Base-by-base conservation (phyloP, 2,329 filamentous ascomycete species). In the Penicillium sp. region DNA sequence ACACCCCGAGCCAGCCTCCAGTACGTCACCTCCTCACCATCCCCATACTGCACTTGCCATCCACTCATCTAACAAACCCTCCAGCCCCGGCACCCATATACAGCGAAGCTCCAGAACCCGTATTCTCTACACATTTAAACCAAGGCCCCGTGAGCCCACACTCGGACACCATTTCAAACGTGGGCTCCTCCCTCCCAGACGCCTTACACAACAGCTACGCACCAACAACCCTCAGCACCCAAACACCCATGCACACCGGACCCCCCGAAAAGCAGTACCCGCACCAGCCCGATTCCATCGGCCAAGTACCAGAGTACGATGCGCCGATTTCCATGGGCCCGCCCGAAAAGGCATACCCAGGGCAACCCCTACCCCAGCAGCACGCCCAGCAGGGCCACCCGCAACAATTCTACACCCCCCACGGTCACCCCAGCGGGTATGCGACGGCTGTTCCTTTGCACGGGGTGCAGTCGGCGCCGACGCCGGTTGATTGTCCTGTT, bases 401-500 rank as follows among this genome's bases (percentile, higher is more conserved):
- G 4, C 54, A 54, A 18, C 42, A 35, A 36, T 62, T 54, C 40
- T 62, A 62, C 35, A 58, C 58, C 13, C 61, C 61, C 4, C 41
- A 47, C 5, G 56, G 47, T 2, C 61, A 62, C 7, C 59, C 61
- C 1, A 68, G 60, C 41, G 56, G 60, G 16, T 70, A 70, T 59
- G 57, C 56, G 16, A 61, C 53, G 1, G 59, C 63, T 0, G 53
- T 63, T 0, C 67, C 68, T 2, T 50, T 70, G 18, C 64, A 68
- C 18, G 56, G 61, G 1, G 56, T 70, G 3, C 65, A 66, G 41
- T 63, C 63, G 0, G 66, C 63, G 2, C 67, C 78, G 1, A 73
- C 74, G 6, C 77, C 76, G 0, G 76, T 76, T 1, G 78, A 80
- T 56, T 81, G 79, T 60, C 78, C 78, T 0, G 67, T 70, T 4